Evolutionary conservation across 2,329 filamentous ascomycete genomes (phyloP), one percentile per base, ranked within the genome.

Genomic region (Nigrograna mackinnonii): DNA sequence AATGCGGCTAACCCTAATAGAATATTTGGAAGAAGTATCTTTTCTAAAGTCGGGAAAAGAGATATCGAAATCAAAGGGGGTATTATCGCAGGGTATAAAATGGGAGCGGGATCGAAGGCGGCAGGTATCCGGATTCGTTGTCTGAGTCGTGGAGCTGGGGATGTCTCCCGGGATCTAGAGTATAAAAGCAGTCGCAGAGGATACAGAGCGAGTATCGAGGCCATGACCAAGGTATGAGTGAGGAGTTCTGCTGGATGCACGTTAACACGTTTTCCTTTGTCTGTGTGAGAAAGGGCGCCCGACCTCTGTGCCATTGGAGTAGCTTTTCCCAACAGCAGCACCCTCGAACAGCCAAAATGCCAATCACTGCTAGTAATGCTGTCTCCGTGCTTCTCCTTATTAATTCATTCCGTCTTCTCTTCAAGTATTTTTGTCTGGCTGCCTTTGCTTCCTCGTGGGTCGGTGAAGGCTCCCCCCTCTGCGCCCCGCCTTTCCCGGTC

Each of bases 341-440:
- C 16, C 73, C 71, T 40, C 62, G 59, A 3, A 75, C 55, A 13
- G 74, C 76, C 19, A 78, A 66, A 2, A 66, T 58, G 12, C 78
- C 74, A 36, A 84, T 78, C 12, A 68, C 71, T n/a, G 71, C 71
- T 42, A 84, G 66, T 39, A 84, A 66, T 5, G 64, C 70, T 7
- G 78, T 75, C 64, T 85, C 82, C 19, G 77, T 76, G 9, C 71
- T 63, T 55, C 82, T 71, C 26, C 85, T 92, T 36, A 81, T 91
- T 59, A 97, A 87, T 20, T 96, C 96, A 62, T 87, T 91, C 13
- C 92, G 91, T 72, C 96, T 94, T 67, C 72, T 89, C 54, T 86
- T 95, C 16, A 86, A 86, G 37, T 90, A 89, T 43, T 87, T 89
- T 52, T 77, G 89, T 43, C 85, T 64, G 19, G 64, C 68, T 31